Percentiles rank a stretch among this genome's conserved stretches.
phyloP scores from a whole-genome alignment of 2,329 filamentous ascomycete genomes.

The Ophiostoma sp. region DNA sequence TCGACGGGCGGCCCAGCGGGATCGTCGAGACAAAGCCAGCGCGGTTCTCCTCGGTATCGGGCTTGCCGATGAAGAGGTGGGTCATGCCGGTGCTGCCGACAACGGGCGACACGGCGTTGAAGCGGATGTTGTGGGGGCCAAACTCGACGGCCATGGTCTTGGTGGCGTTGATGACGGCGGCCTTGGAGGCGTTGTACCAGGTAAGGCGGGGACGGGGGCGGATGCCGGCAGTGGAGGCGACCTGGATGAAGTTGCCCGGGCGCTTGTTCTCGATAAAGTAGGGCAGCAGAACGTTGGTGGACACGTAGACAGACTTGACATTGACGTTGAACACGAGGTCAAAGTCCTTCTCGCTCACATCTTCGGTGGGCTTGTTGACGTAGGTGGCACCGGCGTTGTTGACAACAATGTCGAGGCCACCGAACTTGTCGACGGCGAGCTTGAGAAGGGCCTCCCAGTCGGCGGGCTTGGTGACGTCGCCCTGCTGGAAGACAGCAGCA shows the following conservation, averaged over 20 bases:
- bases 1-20: slow-evolving; percentile 56
- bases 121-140: slow-evolving; percentile 68
- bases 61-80: slow-evolving; percentile 58
- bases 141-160: slow-evolving; percentile 69
- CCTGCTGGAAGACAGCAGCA: slow-evolving; percentile 45
- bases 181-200: slow-evolving; percentile 72
- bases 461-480: slow-evolving; percentile 52
- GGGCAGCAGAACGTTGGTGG: slow-evolving; percentile 58
- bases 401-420: slow-evolving; percentile 57
- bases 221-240: slow-evolving; percentile 63
- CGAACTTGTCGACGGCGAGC: slow-evolving; percentile 47
- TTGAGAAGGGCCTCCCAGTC: slow-evolving; percentile 56
- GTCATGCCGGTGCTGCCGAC: slow-evolving; percentile 62
- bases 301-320: slow-evolving; percentile 65
- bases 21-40: slow-evolving; percentile 55
- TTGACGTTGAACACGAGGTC: slow-evolving; percentile 68
- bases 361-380: slow-evolving; percentile 60
- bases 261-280: slow-evolving; percentile 59
- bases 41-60: slow-evolving; percentile 62
- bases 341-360: slow-evolving; percentile 66
- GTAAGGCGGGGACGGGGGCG: slow-evolving; percentile 63
- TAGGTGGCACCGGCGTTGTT: slow-evolving; percentile 64
- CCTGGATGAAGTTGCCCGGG: slow-evolving; percentile 63
- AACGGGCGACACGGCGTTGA: slow-evolving; percentile 71
- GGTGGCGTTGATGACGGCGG: slow-evolving; percentile 61